phyloP scores from a whole-genome alignment of 176 grass and related monocot genomes.

The Triticum turgidum region DNA sequence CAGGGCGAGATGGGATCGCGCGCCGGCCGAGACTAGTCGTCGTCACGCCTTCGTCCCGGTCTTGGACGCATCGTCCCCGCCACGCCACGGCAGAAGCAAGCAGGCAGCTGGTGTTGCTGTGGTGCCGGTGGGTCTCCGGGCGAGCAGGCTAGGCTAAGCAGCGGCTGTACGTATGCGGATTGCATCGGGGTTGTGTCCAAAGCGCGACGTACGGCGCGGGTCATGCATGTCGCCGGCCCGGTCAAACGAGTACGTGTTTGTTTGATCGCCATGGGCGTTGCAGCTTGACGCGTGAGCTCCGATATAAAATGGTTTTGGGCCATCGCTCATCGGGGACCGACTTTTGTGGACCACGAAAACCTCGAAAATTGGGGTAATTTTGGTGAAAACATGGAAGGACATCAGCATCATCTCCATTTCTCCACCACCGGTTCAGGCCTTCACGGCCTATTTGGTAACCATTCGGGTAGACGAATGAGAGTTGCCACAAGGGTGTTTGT shows the following conservation, averaged over 20 bases:
- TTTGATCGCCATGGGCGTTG: neutral
- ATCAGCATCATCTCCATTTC: no score
- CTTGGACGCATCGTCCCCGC: conserved; percentile 43
- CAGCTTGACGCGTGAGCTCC: neutral
- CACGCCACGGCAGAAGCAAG: conserved; percentile 3
- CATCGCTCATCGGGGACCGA: neutral
- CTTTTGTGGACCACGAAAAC: neutral
- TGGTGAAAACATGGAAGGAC: no score
- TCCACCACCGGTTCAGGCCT: no score
- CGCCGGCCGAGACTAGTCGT: conserved; percentile 36
- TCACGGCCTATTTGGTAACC: no score
- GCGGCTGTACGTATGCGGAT: neutral
- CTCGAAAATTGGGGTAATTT: no score
- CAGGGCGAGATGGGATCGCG: conserved; percentile 44
- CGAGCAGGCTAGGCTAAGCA: neutral
- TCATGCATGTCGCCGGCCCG: neutral
- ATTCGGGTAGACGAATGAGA: no score
- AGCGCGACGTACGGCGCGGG: neutral
- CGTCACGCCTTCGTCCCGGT: conserved; percentile 10
- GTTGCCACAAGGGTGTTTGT: no score
- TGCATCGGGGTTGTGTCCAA: neutral
- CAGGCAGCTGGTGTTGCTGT: neutral
- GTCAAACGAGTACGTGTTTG: neutral
- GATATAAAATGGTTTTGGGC: neutral
- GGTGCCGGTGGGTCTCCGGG: conserved; percentile 16